Conservation (phyloP, 2,329 filamentous ascomycete genomes). For the Ciborinia camelliae region DNA sequence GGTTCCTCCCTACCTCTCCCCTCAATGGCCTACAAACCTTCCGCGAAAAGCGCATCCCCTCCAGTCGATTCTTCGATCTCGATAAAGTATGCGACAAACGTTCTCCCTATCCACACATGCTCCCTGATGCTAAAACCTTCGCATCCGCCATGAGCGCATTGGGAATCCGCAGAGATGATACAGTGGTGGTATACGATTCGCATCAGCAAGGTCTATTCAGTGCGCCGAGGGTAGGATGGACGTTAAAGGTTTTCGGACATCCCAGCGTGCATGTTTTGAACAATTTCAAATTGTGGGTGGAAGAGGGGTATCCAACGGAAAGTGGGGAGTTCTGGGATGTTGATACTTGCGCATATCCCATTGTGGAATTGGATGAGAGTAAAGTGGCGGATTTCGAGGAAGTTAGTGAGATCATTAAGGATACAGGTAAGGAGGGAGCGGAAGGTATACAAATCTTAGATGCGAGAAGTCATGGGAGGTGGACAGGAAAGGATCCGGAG, state of each 20-base stretch:
- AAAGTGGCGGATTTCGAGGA: conserved; percentile 80
- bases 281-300: conserved; percentile 93
- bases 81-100: conserved; percentile 85
- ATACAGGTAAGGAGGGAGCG: conserved; percentile 76
- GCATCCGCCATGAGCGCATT: conserved; percentile 83
- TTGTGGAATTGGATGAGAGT: conserved; percentile 53
- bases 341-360: conserved; percentile 62
- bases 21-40: conserved; percentile 80
- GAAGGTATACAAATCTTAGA: conserved; percentile 87
- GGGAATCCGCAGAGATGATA: conserved; percentile 83
- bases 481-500: conserved; percentile 78
- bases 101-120: conserved; percentile 94
- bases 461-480: conserved; percentile 75
- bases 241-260: conserved; percentile 85
- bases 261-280: conserved; percentile 84
- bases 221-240: conserved; percentile 92
- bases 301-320: conserved; percentile 77
- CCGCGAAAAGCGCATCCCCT: conserved; percentile 77
- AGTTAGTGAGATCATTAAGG: conserved; percentile 70
- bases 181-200: conserved; percentile 89
- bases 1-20: conserved; percentile 93
- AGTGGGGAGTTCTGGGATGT: conserved; percentile 69
- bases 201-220: conserved; percentile 92
- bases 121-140: conserved; percentile 77
- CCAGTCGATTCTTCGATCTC: conserved; percentile 92